Evolutionary conservation across 768 basidiomycete species (phyloP).

Genomic region (Mycena haematopus): DNA sequence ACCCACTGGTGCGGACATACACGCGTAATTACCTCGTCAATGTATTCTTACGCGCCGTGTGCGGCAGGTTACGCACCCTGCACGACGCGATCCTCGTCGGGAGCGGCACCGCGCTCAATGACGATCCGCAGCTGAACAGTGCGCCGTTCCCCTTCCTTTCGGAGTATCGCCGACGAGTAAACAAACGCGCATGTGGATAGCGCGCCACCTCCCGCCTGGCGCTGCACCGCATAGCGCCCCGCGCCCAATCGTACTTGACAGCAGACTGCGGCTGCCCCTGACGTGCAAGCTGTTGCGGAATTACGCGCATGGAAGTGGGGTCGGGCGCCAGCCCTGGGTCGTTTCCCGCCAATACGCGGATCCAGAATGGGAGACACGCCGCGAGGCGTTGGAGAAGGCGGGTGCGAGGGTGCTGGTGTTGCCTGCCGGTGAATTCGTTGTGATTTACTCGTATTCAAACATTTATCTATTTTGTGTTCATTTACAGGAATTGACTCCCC

Average conservation of each 20-base stretch:
- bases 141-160: slow-evolving; percentile 30
- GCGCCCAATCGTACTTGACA: slow-evolving; percentile 85
- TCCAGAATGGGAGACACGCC: slow-evolving; percentile 42
- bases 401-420: slow-evolving; percentile 74
- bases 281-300: slow-evolving; percentile 77
- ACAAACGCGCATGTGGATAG: slow-evolving; percentile 39
- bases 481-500: not conserved
- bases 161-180: not conserved
- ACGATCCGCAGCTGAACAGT: slow-evolving; percentile 96
- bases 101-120: slow-evolving; percentile 87
- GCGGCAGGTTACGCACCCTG: slow-evolving; percentile 81
- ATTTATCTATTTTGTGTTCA: not conserved
- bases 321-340: slow-evolving; percentile 77
- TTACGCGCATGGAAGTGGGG: slow-evolving; percentile 54
- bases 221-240: slow-evolving; percentile 57
- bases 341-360: slow-evolving; percentile 40
- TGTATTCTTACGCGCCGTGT: not conserved
- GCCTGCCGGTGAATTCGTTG: slow-evolving; percentile 33
- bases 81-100: slow-evolving; percentile 95
- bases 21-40: not conserved
- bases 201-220: slow-evolving; percentile 53
- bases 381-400: slow-evolving; percentile 56
- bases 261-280: slow-evolving; percentile 67
- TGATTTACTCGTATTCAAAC: not conserved
- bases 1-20: slow-evolving; percentile 93